Evolutionary conservation across 75 land plant genomes (phyloP).

Genomic region (Sequoia sempervirens): DNA sequence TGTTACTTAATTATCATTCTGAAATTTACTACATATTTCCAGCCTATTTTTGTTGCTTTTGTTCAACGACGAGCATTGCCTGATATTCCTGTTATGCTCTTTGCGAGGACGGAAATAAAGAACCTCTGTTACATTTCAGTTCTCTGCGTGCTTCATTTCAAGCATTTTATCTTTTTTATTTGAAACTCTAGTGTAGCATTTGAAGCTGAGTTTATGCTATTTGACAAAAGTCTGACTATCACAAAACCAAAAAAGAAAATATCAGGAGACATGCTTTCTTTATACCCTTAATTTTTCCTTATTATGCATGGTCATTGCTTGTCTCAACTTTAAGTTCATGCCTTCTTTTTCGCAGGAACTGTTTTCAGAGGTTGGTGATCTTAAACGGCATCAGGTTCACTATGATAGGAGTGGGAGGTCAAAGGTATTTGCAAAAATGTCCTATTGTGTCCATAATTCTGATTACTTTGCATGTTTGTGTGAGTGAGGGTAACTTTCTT

Average conservation of each 20-base stretch:
- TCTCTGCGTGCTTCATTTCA: not conserved
- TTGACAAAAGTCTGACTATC: not conserved
- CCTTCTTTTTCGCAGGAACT: constrained; percentile 60
- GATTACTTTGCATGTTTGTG: not conserved
- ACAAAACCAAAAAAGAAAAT: not conserved
- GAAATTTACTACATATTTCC: not conserved
- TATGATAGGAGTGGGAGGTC: constrained; percentile 96
- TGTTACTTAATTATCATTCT: too few species aligned
- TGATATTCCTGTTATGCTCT: not conserved
- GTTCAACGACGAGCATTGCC: not conserved
- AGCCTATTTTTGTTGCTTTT: not conserved
- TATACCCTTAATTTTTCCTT: not conserved
- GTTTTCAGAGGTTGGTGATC: constrained; percentile 91
- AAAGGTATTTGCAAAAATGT: constrained; percentile 50
- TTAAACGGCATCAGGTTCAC: constrained; percentile 69
- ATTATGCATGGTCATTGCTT: not conserved
- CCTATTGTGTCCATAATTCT: not conserved
- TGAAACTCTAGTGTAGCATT: not conserved
- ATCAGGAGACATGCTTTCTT: not conserved
- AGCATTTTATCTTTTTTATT: not conserved
- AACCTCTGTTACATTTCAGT: not conserved
- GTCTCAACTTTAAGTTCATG: not conserved
- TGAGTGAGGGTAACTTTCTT: not conserved
- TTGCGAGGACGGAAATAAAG: not conserved
- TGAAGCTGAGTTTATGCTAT: not conserved